Conservation (phyloP, 163 green algal species). For the Scenedesmus sp. region DNA sequence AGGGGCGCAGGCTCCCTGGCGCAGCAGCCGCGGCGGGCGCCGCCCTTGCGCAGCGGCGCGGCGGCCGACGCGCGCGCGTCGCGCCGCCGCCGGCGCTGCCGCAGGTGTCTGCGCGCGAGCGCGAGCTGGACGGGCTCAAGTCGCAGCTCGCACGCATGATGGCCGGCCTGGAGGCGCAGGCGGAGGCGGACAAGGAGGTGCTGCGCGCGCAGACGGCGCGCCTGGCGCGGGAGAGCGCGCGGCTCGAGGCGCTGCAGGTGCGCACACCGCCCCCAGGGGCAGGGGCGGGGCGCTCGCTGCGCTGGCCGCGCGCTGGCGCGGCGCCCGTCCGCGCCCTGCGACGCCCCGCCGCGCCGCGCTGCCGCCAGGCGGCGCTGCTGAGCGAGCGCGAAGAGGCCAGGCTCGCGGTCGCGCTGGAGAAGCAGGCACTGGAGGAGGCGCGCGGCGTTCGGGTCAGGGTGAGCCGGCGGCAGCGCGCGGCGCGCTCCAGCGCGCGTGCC, state of each 20-base stretch:
- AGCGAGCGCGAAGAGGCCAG: slow-evolving; percentile 33
- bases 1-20: neutral
- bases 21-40: neutral
- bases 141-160: slow-evolving; percentile 25
- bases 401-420: slow-evolving; percentile 26
- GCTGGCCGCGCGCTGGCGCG: neutral
- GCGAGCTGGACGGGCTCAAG: slow-evolving; percentile 35
- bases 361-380: slow-evolving; percentile 13
- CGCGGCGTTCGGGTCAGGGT: slow-evolving; percentile 17
- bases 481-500: no score
- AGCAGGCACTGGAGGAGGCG: slow-evolving; percentile 44
- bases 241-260: slow-evolving; percentile 42
- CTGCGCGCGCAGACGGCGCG: slow-evolving; percentile 16
- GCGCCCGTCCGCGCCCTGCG: neutral
- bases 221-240: slow-evolving; percentile 32
- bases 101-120: slow-evolving; percentile 23
- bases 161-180: slow-evolving; percentile 33
- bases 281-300: no score
- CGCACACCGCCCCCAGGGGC: neutral
- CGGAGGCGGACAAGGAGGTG: slow-evolving; percentile 32
- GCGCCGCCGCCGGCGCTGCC: neutral
- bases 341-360: no score
- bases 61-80: neutral
- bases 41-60: neutral
- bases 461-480: neutral